Percentiles rank a stretch among this genome's conserved stretches.
Evolutionary conservation across 768 basidiomycete genomes (phyloP).

Genomic region (Hydnomerulius pinastri): DNA sequence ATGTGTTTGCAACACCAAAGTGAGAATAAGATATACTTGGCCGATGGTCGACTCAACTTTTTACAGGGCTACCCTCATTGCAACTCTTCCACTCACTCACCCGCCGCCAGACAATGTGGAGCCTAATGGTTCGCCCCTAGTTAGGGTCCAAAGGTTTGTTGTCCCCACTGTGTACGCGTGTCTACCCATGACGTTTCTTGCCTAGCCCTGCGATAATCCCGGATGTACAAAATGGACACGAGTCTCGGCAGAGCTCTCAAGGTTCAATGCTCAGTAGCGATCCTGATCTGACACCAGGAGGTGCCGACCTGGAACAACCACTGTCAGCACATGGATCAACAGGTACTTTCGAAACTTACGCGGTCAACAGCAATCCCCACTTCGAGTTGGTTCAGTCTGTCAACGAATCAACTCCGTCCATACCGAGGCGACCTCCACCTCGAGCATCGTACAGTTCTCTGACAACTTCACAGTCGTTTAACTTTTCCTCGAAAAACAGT

Average conservation of each 20-base stretch:
- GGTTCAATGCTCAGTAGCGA: slow-evolving; percentile 12
- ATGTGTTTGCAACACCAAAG: slow-evolving; percentile 11
- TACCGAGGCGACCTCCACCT: background rate
- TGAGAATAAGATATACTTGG: too few species aligned
- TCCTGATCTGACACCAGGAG: background rate
- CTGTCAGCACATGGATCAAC: slow-evolving; percentile 12
- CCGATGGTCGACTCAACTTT: background rate
- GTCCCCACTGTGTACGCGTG: background rate
- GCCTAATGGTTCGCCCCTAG: background rate
- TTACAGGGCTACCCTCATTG: background rate
- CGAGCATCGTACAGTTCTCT: slow-evolving; percentile 22
- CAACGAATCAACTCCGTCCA: background rate
- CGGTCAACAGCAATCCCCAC: slow-evolving; percentile 15
- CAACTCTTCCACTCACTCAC: background rate
- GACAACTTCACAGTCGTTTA: slow-evolving; percentile 4
- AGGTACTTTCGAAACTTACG: background rate
- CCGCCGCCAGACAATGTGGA: background rate
- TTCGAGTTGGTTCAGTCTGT: slow-evolving; percentile 4
- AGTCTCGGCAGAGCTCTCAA: background rate
- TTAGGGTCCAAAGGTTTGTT: slow-evolving; percentile 14
- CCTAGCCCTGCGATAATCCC: slow-evolving; percentile 6
- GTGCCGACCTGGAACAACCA: slow-evolving; percentile 8
- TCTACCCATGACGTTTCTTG: slow-evolving; percentile 1
- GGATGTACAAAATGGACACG: background rate
- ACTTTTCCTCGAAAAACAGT: background rate